Evolutionary conservation across 805 yeast species (phyloP).

Genomic region (Zygosaccharomyces rouxii): DNA sequence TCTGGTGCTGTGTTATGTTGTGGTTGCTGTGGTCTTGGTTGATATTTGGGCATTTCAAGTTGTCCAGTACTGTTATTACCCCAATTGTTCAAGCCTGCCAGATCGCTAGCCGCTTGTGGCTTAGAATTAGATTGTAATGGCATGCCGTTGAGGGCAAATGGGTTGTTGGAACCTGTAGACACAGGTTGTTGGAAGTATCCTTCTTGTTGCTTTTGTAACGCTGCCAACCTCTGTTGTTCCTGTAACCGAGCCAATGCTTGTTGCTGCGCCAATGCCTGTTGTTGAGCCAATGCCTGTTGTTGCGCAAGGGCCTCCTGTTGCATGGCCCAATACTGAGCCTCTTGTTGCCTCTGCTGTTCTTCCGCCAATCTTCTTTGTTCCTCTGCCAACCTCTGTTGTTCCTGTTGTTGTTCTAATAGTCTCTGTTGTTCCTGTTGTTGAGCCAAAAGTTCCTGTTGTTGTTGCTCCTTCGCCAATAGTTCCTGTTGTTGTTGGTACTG

Average conservation of each 20-base stretch:
- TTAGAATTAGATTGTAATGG: constrained; percentile 12
- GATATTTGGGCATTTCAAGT: constrained; percentile 13
- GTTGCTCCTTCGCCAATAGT: constrained; percentile 27
- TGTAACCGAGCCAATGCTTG: constrained; percentile 30
- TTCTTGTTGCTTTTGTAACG: constrained; percentile 33
- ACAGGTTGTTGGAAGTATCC: constrained; percentile 46
- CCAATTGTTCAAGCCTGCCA: neutral
- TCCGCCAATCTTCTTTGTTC: constrained; percentile 9
- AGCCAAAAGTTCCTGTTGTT: constrained; percentile 25
- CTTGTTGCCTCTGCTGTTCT: constrained; percentile 21
- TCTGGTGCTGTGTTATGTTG: constrained; percentile 15
- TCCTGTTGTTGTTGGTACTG: constrained; percentile 34
- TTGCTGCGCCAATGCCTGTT: constrained; percentile 30
- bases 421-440: constrained; percentile 27
- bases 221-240: constrained; percentile 15
- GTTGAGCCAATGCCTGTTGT: constrained; percentile 33
- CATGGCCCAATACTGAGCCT: constrained; percentile 15
- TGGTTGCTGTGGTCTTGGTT: constrained; percentile 20
- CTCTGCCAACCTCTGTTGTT: constrained; percentile 22
- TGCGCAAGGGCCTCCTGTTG: constrained; percentile 32
- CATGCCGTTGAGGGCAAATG: constrained; percentile 51
- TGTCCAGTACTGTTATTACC: constrained; percentile 1
- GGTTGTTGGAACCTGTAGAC: constrained; percentile 72
- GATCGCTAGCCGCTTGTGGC: constrained; percentile 1
- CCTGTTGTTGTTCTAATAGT: constrained; percentile 26